Base-by-base conservation (phyloP, 441 rosid genomes). In the Theobroma grandiflorum region DNA sequence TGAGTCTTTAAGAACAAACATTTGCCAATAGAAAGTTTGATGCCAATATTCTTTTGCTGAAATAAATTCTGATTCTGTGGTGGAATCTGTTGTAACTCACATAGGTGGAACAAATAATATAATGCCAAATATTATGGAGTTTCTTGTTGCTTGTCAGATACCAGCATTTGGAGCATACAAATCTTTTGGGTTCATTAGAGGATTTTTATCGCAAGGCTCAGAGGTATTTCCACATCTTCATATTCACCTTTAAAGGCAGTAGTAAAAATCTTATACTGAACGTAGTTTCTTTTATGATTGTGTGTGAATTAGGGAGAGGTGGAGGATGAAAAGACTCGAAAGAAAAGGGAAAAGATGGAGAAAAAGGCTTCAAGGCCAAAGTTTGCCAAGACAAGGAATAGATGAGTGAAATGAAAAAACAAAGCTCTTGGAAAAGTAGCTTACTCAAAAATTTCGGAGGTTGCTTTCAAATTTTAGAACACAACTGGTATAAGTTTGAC, bases 101-200 rank as follows among this genome's bases (percentile, higher is more conserved):
- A 4, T 16, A 64, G 69, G 26, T 16, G 22, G 47, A 35, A 37
- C 45, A 37, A 37, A 64, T 18, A 64, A 16, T 11, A n/a, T 2
- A 2, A 20, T 40, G 50, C 52, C 7, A 6, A 59, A 40, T 2
- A n/a, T 82, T 18, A 79, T 4, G 2, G 50, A 62, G 62, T 45
- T 72, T 9, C 12, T 11, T 83, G 72, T 37, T 76, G 53, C 65
- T 35, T 80, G 79, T 26, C 79, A 93, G 94, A 93, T 95, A 61
- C 97, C 97, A 35, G 93, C 88, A 47, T 93, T 89, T 84, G 97
- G 91, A 81, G 89, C 88, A 10, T 95, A 92, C 86, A 82, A 93
- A 85, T 92, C 91, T 68, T 89, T 88, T 82, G 93, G 86, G 77
- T 84, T 93, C 74, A 84, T 93, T 16, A 91, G 71, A 84, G 98